Evolutionary conservation across 495 filamentous ascomycete genomes (phyloP).

Genomic region (Daldinia loculata): DNA sequence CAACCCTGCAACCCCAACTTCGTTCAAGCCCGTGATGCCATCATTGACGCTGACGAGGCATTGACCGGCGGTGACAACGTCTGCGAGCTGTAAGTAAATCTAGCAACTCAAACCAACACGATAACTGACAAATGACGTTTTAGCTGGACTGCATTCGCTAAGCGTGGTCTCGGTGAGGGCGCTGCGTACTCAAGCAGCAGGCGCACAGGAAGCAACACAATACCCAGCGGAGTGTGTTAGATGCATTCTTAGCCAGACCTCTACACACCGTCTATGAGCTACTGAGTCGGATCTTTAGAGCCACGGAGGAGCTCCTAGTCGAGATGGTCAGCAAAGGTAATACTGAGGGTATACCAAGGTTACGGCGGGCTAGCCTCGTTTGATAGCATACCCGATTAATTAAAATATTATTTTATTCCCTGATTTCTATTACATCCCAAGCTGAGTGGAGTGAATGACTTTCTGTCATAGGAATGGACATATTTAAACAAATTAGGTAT

Average conservation of each 20-base stretch:
- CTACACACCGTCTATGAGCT: neutral
- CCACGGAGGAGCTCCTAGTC: neutral
- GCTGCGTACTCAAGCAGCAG: conserved; percentile 41
- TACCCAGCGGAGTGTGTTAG: conserved; percentile 46
- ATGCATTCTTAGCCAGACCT: neutral
- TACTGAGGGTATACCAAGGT: neutral
- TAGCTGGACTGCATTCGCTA: conserved; percentile 61
- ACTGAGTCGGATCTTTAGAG: neutral
- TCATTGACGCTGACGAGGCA: conserved; percentile 60
- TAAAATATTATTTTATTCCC: too few relatives aligned
- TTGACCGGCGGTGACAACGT: conserved; percentile 60
- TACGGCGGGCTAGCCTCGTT: too few relatives aligned
- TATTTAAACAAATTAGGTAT: neutral
- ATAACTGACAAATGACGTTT: conserved; percentile 5
- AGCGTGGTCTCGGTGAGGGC: conserved; percentile 56
- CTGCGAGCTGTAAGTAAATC: conserved; percentile 53
- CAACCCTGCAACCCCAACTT: conserved; percentile 65
- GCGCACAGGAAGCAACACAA: conserved; percentile 43
- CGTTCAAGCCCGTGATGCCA: conserved; percentile 59
- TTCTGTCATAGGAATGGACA: neutral
- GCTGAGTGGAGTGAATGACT: too few relatives aligned
- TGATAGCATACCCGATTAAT: too few relatives aligned
- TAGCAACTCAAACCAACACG: neutral
- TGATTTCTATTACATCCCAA: too few relatives aligned
- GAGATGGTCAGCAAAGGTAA: neutral